Evolutionary conservation across 768 basidiomycete genomes (phyloP).

Genomic region (Boletus fagicola): DNA sequence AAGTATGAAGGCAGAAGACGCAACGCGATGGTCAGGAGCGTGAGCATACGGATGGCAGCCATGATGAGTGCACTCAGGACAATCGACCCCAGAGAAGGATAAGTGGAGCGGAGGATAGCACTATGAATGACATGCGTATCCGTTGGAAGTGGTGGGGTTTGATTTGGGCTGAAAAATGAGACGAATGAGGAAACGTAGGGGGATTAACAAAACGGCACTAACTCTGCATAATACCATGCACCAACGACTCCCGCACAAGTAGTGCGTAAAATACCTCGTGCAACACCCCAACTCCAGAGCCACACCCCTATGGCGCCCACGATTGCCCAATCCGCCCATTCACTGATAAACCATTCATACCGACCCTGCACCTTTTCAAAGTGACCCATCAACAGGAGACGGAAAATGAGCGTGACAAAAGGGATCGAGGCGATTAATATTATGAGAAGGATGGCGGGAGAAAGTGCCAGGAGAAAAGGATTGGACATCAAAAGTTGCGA

Average conservation of each 20-base stretch:
- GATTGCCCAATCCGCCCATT: slow-evolving; percentile 77
- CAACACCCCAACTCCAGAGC: slow-evolving; percentile 78
- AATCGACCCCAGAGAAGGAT: slow-evolving; percentile 79
- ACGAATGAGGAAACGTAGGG: slow-evolving; percentile 4
- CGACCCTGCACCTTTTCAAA: slow-evolving; percentile 40
- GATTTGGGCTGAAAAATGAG: slow-evolving; percentile 19
- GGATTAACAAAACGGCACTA: slow-evolving; percentile 20
- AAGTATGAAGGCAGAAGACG: slow-evolving; percentile 55
- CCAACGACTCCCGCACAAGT: slow-evolving; percentile 82
- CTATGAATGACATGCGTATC: slow-evolving; percentile 76
- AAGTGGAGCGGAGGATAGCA: slow-evolving; percentile 74
- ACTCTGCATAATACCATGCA: slow-evolving; percentile 86
- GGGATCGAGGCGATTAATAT: slow-evolving; percentile 73
- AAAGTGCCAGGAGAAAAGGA: slow-evolving; percentile 73
- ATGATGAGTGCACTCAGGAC: slow-evolving; percentile 75
- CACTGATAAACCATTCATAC: slow-evolving; percentile 52
- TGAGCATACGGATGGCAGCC: slow-evolving; percentile 61
- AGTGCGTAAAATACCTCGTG: slow-evolving; percentile 74
- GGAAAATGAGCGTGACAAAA: slow-evolving; percentile 74
- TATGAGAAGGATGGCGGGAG: slow-evolving; percentile 66
- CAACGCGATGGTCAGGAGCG: slow-evolving; percentile 48
- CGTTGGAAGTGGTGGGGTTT: slow-evolving; percentile 41
- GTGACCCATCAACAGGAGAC: slow-evolving; percentile 72
- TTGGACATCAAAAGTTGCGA: slow-evolving; percentile 69
- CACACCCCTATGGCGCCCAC: slow-evolving; percentile 50